phyloP scores from a whole-genome alignment of 192 early-diverging fungal species.

The Anaeromyces robustus region DNA sequence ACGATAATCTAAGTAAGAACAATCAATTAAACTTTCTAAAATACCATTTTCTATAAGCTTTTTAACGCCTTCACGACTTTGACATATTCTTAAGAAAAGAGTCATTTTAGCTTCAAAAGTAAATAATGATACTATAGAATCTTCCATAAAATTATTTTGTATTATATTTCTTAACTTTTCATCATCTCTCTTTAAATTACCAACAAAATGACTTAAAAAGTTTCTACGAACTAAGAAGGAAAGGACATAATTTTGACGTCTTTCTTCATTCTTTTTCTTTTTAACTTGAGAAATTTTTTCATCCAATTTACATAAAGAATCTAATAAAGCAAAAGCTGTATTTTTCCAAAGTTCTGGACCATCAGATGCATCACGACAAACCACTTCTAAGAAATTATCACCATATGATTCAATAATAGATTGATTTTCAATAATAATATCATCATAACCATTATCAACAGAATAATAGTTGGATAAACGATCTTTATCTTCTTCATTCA shows the following conservation, averaged over 20 bases:
- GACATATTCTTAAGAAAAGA: constrained; percentile 64
- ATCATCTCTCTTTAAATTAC: constrained; percentile 46
- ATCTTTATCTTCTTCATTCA: background rate
- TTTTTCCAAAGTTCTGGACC: constrained; percentile 68
- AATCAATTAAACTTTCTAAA: constrained; percentile 57
- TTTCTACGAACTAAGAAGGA: constrained; percentile 22
- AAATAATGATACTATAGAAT: constrained; percentile 39
- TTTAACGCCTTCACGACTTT: constrained; percentile 54
- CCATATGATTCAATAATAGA: constrained; percentile 30
- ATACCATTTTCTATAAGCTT: constrained; percentile 62
- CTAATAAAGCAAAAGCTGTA: constrained; percentile 63
- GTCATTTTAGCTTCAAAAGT: constrained; percentile 71
- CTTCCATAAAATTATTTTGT: constrained; percentile 23
- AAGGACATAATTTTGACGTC: constrained; percentile 9
- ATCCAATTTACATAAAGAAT: constrained; percentile 34
- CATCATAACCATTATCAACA: background rate
- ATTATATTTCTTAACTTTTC: constrained; percentile 24
- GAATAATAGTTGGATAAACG: background rate
- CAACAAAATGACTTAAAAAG: constrained; percentile 29
- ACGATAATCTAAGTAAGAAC: constrained; percentile 48
- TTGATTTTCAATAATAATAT: background rate
- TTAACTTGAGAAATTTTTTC: background rate
- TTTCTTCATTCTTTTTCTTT: constrained; percentile 3
- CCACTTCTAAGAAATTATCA: constrained; percentile 53
- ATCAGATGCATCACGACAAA: constrained; percentile 70